phyloP scores from a whole-genome alignment of 352 stramenopile genomes.

The Phytophthora cryptogea region DNA sequence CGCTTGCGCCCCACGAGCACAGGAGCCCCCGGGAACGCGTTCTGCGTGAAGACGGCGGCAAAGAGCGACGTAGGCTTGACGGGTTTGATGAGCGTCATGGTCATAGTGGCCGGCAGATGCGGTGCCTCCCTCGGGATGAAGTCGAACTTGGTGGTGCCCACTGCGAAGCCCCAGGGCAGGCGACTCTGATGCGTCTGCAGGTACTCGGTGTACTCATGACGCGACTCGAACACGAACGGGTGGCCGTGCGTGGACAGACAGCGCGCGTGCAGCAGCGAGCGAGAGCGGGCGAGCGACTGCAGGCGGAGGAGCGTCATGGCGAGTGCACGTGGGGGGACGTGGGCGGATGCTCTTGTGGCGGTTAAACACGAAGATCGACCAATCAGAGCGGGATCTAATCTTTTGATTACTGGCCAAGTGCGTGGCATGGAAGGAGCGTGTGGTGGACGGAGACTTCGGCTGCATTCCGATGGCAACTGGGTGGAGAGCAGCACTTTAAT shows the following conservation, averaged over 20 bases:
- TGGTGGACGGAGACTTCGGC: too few species aligned
- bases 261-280: slow-evolving; percentile 29
- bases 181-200: slow-evolving; percentile 74
- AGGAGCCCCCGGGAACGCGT: slow-evolving; percentile 90
- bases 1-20: slow-evolving; percentile 92
- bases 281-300: slow-evolving; percentile 24
- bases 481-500: too few species aligned
- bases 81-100: slow-evolving; percentile 86
- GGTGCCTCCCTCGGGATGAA: slow-evolving; percentile 87
- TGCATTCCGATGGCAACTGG: too few species aligned
- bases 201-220: slow-evolving; percentile 84
- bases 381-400: slow-evolving; percentile 6
- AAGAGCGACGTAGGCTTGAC: slow-evolving; percentile 86
- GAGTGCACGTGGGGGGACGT: background rate
- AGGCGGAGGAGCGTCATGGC: slow-evolving; percentile 38
- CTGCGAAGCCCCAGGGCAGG: slow-evolving; percentile 85
- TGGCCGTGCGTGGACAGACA: slow-evolving; percentile 49
- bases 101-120: slow-evolving; percentile 84
- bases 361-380: background rate
- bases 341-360: background rate
- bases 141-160: slow-evolving; percentile 81
- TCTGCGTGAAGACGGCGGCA: slow-evolving; percentile 91
- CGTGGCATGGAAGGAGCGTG: background rate
- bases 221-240: slow-evolving; percentile 82
- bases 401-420: slow-evolving; percentile 3